phyloP scores from a whole-genome alignment of 495 filamentous ascomycete species.

The Neurospora tetrasperma region DNA sequence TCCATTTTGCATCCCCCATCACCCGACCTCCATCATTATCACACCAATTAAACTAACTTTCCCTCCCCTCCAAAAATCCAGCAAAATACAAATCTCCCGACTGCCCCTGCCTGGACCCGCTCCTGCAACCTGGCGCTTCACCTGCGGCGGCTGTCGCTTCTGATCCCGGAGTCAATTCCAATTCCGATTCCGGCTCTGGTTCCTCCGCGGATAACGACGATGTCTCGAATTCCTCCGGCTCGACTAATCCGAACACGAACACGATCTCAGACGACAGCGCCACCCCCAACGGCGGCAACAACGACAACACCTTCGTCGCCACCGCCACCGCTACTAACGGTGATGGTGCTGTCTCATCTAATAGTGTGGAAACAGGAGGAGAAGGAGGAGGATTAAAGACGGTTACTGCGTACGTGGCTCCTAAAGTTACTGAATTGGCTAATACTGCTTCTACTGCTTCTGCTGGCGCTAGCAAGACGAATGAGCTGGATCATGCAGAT shows the following conservation, averaged over 20 bases:
- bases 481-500: background rate
- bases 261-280: background rate
- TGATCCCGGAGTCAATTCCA: background rate
- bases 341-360: background rate
- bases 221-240: background rate
- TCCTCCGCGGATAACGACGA: background rate
- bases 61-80: background rate
- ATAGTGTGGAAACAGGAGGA: background rate
- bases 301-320: background rate
- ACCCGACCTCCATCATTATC: background rate
- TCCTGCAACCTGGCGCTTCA: background rate
- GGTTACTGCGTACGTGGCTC: background rate
- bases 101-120: background rate
- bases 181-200: background rate
- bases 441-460: background rate
- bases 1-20: background rate
- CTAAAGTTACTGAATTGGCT: background rate
- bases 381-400: background rate
- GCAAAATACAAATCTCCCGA: background rate
- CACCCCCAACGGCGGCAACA: background rate
- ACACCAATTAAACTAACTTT: background rate
- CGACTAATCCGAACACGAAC: background rate
- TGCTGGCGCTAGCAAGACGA: background rate
- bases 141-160: background rate
- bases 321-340: background rate